These are phyloP conservation scores for Zygotorulaspora florentina DNA, from an alignment of 805 yeast species.

Conservation along the genomic window DNA sequence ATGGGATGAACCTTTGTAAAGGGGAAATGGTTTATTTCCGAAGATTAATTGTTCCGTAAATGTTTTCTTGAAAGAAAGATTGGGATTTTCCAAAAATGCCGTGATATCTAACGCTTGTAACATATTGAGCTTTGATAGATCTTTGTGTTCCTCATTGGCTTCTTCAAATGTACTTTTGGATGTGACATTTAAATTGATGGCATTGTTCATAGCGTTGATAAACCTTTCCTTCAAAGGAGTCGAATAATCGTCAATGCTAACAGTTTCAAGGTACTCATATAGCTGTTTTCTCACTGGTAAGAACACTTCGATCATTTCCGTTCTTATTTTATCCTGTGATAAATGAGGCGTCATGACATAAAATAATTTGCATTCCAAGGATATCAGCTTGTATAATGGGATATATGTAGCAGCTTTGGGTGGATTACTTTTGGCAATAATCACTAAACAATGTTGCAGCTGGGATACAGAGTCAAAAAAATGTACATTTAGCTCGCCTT, in stretches of 20 bases:
- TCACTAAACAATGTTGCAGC: constrained; percentile 6
- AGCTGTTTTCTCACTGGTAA: constrained; percentile 11
- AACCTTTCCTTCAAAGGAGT: constrained; percentile 11
- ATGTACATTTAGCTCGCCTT: constrained; percentile 1
- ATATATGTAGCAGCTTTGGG: constrained; percentile 12
- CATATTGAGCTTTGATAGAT: constrained; percentile 23
- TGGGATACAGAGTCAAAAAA: constrained; percentile 10
- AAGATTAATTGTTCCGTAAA: constrained; percentile 64
- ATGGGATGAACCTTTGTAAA: constrained; percentile 38
- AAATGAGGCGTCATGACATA: constrained; percentile 13
- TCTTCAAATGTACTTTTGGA: constrained; percentile 9
- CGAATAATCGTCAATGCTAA: constrained; percentile 14
- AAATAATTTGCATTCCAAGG: constrained; percentile 15
- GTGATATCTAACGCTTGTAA: constrained; percentile 52
- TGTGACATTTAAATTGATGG: constrained; percentile 10
- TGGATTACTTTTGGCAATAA: constrained; percentile 10
- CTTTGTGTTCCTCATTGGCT: constrained; percentile 10
- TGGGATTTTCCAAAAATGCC: constrained; percentile 51
- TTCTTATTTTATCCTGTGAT: constrained; percentile 10
- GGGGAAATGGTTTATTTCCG: constrained; percentile 50
- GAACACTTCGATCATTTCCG: constrained; percentile 13
- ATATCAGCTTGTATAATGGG: constrained; percentile 9
- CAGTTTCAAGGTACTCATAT: constrained; percentile 10
- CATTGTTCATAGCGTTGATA: constrained; percentile 11
- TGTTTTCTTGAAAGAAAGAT: constrained; percentile 56